phyloP scores from a whole-genome alignment of 352 stramenopile genomes.

The Globisporangium spiculum region DNA sequence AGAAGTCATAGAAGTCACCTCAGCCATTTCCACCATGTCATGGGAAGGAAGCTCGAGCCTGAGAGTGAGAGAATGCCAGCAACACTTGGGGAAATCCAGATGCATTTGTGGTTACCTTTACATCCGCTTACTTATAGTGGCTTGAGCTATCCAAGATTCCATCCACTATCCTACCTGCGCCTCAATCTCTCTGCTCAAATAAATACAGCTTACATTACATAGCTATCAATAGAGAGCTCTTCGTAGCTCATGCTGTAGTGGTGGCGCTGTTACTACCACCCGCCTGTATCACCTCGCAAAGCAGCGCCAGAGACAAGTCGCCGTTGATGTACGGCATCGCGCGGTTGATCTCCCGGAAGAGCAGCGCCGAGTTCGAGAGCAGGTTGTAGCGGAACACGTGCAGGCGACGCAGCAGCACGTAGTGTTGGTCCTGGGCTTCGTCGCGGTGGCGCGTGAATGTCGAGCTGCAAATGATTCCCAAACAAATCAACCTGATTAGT shows the following conservation, averaged over 20 bases:
- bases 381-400: conserved; percentile 49
- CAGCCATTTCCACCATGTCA: no score
- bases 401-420: conserved; percentile 16
- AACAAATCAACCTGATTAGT: background rate
- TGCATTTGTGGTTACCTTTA: no score
- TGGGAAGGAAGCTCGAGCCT: no score
- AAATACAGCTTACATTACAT: background rate
- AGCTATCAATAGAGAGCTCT: background rate
- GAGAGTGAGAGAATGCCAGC: no score
- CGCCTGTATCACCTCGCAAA: conserved; percentile 24
- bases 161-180: background rate
- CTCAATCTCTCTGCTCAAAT: background rate
- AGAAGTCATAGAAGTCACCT: no score
- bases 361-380: conserved; percentile 32
- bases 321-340: conserved; percentile 44
- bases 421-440: background rate
- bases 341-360: conserved; percentile 36
- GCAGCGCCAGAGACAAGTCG: conserved; percentile 45
- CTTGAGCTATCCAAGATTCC: no score
- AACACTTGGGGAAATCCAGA: no score
- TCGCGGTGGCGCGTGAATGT: background rate
- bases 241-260: background rate
- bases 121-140: no score
- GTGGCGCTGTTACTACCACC: background rate
- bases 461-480: background rate